Conservation (phyloP, 495 filamentous ascomycete genomes). For the Talaromyces adpressus region DNA sequence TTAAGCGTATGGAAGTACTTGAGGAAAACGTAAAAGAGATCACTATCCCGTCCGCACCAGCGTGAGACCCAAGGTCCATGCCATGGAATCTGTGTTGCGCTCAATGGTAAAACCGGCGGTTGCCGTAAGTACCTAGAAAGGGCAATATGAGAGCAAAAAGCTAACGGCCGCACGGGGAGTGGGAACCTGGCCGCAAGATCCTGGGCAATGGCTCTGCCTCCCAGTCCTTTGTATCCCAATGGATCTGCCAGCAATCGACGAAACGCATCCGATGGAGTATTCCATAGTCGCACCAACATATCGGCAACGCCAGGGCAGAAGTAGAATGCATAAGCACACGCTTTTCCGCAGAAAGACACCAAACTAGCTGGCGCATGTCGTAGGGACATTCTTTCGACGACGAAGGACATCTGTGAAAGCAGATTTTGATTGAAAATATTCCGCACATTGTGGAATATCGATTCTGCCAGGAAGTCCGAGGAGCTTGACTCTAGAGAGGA, state of each 20-base stretch:
- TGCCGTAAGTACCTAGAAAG: slow-evolving; percentile 60
- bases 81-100: slow-evolving; percentile 71
- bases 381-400: slow-evolving; percentile 87
- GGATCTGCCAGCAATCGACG: slow-evolving; percentile 65
- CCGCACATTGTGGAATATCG: slow-evolving; percentile 88
- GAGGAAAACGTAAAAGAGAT: slow-evolving; percentile 89
- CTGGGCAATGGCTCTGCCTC: slow-evolving; percentile 31
- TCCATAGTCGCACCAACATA: slow-evolving; percentile 79
- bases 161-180: slow-evolving; percentile 57
- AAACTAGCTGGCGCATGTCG: slow-evolving; percentile 85
- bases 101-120: slow-evolving; percentile 60
- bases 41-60: slow-evolving; percentile 87
- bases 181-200: slow-evolving; percentile 70
- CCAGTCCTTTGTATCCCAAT: slow-evolving; percentile 35
- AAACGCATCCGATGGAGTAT: slow-evolving; percentile 54
- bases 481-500: slow-evolving; percentile 51
- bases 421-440: slow-evolving; percentile 86
- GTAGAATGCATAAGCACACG: slow-evolving; percentile 91
- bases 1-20: slow-evolving; percentile 84
- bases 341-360: slow-evolving; percentile 90
- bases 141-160: slow-evolving; percentile 60
- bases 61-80: slow-evolving; percentile 76
- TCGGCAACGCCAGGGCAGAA: slow-evolving; percentile 89
- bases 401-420: slow-evolving; percentile 77
- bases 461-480: slow-evolving; percentile 79